phyloP scores from a whole-genome alignment of 495 filamentous ascomycete species.

The Hyphodiscus hymeniophilus region DNA sequence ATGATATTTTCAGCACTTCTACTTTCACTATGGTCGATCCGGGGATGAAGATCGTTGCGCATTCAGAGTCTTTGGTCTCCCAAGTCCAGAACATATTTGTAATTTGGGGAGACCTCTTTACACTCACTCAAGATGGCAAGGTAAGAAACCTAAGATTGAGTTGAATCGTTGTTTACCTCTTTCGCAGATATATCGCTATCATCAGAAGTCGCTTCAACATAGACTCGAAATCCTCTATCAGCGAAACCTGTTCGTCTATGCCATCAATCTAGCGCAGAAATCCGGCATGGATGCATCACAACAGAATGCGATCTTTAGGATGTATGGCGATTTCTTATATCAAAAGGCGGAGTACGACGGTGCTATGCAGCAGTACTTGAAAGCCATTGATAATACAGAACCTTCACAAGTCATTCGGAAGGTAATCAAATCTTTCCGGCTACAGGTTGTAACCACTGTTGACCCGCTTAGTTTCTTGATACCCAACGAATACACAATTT shows the following conservation, averaged over 20 bases:
- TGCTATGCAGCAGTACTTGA: conserved; percentile 96
- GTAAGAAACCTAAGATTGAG: conserved; percentile 31
- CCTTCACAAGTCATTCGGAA: conserved; percentile 92
- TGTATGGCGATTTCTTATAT: conserved; percentile 93
- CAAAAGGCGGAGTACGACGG: conserved; percentile 91
- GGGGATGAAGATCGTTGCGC: conserved; percentile 81
- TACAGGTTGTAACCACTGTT: background rate
- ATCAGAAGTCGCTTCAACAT: conserved; percentile 84
- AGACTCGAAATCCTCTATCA: conserved; percentile 92
- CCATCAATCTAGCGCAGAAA: conserved; percentile 91
- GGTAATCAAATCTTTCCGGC: conserved; percentile 29
- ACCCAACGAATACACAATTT: conserved; percentile 95
- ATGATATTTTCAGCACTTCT: conserved; percentile 70
- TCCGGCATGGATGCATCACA: conserved; percentile 66
- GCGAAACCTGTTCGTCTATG: conserved; percentile 82
- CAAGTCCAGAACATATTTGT: conserved; percentile 72
- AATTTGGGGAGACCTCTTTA: conserved; percentile 86
- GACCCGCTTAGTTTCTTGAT: conserved; percentile 61
- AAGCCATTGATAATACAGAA: conserved; percentile 90
- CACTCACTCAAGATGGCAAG: conserved; percentile 85
- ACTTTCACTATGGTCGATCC: conserved; percentile 87
- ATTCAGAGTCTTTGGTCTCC: conserved; percentile 74
- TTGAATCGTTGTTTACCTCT: conserved; percentile 9
- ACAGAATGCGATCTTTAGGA: conserved; percentile 85
- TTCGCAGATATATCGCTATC: conserved; percentile 71